Evolutionary conservation across 305 asterid genomes (phyloP).

Genomic region (Fraxinus sp.): DNA sequence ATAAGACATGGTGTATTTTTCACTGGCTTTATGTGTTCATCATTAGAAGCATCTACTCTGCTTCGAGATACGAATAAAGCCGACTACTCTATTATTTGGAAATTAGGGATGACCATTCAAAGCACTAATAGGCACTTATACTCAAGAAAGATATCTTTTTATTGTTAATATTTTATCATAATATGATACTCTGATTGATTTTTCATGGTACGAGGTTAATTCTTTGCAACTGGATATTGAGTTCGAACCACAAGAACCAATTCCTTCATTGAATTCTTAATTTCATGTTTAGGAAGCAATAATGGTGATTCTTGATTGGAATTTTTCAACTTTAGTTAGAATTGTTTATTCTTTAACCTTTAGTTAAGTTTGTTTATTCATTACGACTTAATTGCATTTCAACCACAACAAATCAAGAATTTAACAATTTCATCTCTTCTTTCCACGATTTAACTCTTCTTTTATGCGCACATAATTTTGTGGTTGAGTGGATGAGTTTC

Average conservation of each 20-base stretch:
- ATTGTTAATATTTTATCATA: too few relatives aligned
- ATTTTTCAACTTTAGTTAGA: not conserved
- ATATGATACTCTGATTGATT: not conserved
- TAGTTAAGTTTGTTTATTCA: not conserved
- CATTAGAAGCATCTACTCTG: not conserved
- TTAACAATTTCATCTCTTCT: not conserved
- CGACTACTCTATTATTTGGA: too few relatives aligned
- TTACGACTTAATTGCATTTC: not conserved
- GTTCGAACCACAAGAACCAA: not conserved
- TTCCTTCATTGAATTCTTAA: not conserved
- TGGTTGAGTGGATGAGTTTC: not conserved
- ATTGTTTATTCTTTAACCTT: not conserved
- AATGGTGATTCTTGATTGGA: not conserved
- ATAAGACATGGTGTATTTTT: too few relatives aligned
- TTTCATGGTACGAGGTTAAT: not conserved
- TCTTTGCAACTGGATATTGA: not conserved
- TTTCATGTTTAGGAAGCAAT: not conserved
- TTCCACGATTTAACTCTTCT: not conserved
- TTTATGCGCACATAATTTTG: not conserved
- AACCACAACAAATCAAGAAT: not conserved
- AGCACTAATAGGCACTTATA: not conserved
- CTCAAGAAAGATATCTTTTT: not conserved
- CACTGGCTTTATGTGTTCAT: too few relatives aligned
- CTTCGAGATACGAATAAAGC: not conserved
- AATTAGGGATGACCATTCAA: not conserved